Conservation (phyloP, 2,329 filamentous ascomycete genomes). For the Xylaria sp. region DNA sequence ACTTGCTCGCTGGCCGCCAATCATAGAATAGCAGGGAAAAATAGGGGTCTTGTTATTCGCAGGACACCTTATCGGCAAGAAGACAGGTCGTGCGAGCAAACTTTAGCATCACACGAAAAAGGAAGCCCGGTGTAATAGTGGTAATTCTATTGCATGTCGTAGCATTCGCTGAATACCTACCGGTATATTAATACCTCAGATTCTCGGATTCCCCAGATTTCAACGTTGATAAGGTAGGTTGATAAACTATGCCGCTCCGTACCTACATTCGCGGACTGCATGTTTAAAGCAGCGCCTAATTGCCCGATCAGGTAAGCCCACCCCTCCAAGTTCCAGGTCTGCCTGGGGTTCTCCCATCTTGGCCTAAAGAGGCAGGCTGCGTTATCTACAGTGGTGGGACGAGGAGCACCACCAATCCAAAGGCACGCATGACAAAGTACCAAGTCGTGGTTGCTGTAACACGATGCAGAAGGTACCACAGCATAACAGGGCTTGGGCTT, state of each 20-base stretch:
- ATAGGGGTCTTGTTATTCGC: neutral
- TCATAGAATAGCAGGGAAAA: slow-evolving; percentile 2
- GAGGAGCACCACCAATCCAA: slow-evolving; percentile 27
- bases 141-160: slow-evolving; percentile 17
- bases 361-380: slow-evolving; percentile 35
- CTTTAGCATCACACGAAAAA: neutral
- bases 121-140: neutral
- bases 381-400: slow-evolving; percentile 25
- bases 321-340: neutral
- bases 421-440: slow-evolving; percentile 30
- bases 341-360: slow-evolving; percentile 6
- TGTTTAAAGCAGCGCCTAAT: slow-evolving; percentile 17
- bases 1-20: slow-evolving; percentile 4
- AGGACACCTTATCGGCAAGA: slow-evolving; percentile 12
- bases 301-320: slow-evolving; percentile 21
- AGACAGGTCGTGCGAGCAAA: slow-evolving; percentile 2
- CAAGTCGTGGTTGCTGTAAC: slow-evolving; percentile 16
- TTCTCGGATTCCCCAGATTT: neutral
- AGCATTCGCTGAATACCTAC: neutral
- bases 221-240: neutral
- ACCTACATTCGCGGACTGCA: slow-evolving; percentile 5
- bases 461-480: slow-evolving; percentile 17
- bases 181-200: slow-evolving; percentile 6
- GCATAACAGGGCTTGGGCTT: slow-evolving; percentile 28
- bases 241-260: neutral